Evolutionary conservation across 495 filamentous ascomycete genomes (phyloP), one percentile per base, ranked within the genome.

Genomic region (Durotheca rogersii): DNA sequence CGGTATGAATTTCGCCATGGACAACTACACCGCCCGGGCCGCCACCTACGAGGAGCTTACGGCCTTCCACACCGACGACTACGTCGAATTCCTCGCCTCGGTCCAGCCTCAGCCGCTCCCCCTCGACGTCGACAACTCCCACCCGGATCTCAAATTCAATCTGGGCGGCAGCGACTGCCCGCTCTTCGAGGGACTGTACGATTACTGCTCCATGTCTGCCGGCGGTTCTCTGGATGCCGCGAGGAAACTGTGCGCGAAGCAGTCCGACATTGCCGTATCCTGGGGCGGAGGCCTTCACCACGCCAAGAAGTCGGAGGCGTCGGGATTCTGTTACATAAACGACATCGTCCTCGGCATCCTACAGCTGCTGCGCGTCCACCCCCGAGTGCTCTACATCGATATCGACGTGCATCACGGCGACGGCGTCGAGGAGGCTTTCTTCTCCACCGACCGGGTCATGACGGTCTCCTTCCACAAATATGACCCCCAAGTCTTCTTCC

Each of bases 281-380:
- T 98, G 93, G 93, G 92, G 90, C n/a, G 93, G 93, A 14, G 93
- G 93, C 2, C 75, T 98, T n/a, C 93, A 98, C 64, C 93, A 98
- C 67, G 93, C 93, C 18, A 95, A 96, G 65, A 95, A 94, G 61
- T 82, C 84, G 62, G 88, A 95, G 67, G 93, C 94, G 12, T 88
- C 83, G 39, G 93, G 93, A 4, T 98, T 98, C 72, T 98, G 93
- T 72, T 98, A 98, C 71, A 85, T 96, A 61, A 98, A 98, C 66
- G 93, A 98, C 68, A 97, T 98, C 65, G 94, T 97, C 30, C 83
- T 98, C 19, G 90, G 89, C 35, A 92, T 95, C 56, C 82, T 96
- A 21, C 88, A 95, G 64, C 78, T 98, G 5, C 76, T 98, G 12
- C 86, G 88, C 14, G 78, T 90, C 62, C 86, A 94, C 62, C 85